Percentiles rank a stretch among this genome's conserved stretches.
Evolutionary conservation across 768 basidiomycete genomes (phyloP).

Genomic region (Leucocoprinus sp.): DNA sequence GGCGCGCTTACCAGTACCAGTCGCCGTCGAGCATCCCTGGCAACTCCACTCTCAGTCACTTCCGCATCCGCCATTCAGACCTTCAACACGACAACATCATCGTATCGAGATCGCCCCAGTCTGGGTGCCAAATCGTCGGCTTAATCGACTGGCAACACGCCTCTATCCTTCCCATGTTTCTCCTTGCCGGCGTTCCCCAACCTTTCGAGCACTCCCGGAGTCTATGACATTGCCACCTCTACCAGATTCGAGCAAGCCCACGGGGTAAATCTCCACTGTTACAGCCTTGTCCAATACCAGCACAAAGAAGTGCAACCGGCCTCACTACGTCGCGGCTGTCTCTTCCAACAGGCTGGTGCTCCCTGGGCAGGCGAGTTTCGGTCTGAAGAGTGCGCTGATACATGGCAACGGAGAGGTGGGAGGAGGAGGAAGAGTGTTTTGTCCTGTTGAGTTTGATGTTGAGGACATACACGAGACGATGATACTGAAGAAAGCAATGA

Average conservation of each 20-base stretch:
- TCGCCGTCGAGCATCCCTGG: constrained; percentile 30
- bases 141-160: constrained; percentile 51
- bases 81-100: constrained; percentile 42
- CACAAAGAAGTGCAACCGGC: constrained; percentile 37
- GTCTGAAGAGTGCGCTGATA: constrained; percentile 39
- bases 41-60: constrained; percentile 28
- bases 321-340: constrained; percentile 35
- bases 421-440: constrained; percentile 28
- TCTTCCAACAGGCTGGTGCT: constrained; percentile 34
- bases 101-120: constrained; percentile 37
- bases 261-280: too few relatives aligned
- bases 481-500: constrained; percentile 26
- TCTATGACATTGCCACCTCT: too few relatives aligned
- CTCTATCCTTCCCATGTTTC: constrained; percentile 42
- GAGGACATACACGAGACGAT: constrained; percentile 35
- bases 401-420: constrained; percentile 33
- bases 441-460: constrained; percentile 38
- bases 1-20: constrained; percentile 37
- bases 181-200: constrained; percentile 36
- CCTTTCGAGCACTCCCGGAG: not conserved
- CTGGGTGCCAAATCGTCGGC: constrained; percentile 30
- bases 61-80: constrained; percentile 48
- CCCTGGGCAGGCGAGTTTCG: constrained; percentile 43
- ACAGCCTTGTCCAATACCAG: constrained; percentile 7
- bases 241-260: too few relatives aligned